A percentile compares a stretch with the other conserved stretches of the same genome.
Evolutionary conservation across 208 protist species (phyloP).

Genomic region (Jaenimonas drosophilae): DNA sequence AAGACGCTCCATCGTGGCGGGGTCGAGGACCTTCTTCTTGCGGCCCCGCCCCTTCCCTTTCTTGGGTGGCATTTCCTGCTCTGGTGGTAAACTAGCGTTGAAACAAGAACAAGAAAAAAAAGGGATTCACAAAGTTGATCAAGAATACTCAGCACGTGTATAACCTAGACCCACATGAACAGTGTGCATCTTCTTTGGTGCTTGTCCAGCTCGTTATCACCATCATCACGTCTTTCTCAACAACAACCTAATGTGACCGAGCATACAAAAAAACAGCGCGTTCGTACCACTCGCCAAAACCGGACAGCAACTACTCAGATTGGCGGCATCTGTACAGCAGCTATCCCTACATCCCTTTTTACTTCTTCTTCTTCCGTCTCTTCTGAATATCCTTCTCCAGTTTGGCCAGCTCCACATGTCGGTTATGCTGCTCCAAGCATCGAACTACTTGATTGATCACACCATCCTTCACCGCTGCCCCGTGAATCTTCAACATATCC

Average conservation of each 20-base stretch:
- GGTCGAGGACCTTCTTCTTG: slow-evolving; percentile 38
- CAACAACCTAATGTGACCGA: no score
- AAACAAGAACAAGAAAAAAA: slow-evolving; percentile 13
- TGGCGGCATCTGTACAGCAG: no score
- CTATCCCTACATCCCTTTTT: no score
- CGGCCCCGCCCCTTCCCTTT: slow-evolving; percentile 12
- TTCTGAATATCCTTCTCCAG: slow-evolving; percentile 61
- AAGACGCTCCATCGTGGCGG: slow-evolving; percentile 45
- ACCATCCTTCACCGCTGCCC: slow-evolving; percentile 52
- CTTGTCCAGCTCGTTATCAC: neutral
- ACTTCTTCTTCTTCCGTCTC: slow-evolving; percentile 46
- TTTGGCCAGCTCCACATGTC: slow-evolving; percentile 46
- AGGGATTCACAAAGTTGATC: slow-evolving; percentile 7
- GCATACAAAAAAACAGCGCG: no score
- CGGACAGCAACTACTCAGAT: no score
- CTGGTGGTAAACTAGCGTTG: neutral
- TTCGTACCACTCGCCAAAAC: no score
- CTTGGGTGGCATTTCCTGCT: slow-evolving; percentile 1
- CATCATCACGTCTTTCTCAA: neutral
- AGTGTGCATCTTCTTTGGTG: neutral
- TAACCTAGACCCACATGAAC: slow-evolving; percentile 5
- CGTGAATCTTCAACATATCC: slow-evolving; percentile 57
- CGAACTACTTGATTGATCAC: slow-evolving; percentile 69
- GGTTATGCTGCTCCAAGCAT: slow-evolving; percentile 57
- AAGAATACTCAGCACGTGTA: slow-evolving; percentile 9